These are phyloP conservation scores for Glycyrrhiza uralensis DNA, from an alignment of 306 rosid genomes.

Conservation along the genomic window DNA sequence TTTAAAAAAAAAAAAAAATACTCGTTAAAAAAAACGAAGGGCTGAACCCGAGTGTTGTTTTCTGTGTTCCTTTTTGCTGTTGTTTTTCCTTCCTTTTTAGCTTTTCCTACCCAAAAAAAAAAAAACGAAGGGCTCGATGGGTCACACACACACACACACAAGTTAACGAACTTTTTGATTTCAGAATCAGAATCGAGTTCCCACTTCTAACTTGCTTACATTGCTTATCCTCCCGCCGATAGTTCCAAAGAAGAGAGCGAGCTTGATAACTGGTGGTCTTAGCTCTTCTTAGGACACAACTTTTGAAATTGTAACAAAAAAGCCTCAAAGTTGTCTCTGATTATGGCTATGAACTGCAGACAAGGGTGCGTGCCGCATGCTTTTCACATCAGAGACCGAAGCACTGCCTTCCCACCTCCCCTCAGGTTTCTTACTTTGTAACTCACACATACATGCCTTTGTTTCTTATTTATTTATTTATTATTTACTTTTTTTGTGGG, in stretches of 20 bases:
- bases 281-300: too few relatives aligned
- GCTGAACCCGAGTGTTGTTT: too few relatives aligned
- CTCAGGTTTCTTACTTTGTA: constrained; percentile 7
- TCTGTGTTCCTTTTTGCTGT: too few relatives aligned
- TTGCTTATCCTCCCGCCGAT: neutral
- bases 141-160: too few relatives aligned
- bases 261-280: too few relatives aligned
- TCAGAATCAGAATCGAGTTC: neutral
- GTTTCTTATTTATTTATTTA: too few relatives aligned
- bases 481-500: too few relatives aligned
- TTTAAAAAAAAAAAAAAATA: too few relatives aligned
- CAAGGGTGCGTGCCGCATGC: neutral
- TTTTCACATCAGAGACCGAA: constrained; percentile 2
- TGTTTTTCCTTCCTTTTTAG: too few relatives aligned
- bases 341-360: constrained; percentile 12
- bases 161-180: neutral
- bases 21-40: too few relatives aligned
- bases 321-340: neutral
- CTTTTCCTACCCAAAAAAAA: too few relatives aligned
- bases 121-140: too few relatives aligned
- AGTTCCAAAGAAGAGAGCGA: neutral
- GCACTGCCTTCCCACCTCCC: neutral
- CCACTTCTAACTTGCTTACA: neutral
- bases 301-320: neutral
- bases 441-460: neutral